Evolutionary conservation across 768 basidiomycete species (phyloP).

Genomic region (Pleurotus giganteus): DNA sequence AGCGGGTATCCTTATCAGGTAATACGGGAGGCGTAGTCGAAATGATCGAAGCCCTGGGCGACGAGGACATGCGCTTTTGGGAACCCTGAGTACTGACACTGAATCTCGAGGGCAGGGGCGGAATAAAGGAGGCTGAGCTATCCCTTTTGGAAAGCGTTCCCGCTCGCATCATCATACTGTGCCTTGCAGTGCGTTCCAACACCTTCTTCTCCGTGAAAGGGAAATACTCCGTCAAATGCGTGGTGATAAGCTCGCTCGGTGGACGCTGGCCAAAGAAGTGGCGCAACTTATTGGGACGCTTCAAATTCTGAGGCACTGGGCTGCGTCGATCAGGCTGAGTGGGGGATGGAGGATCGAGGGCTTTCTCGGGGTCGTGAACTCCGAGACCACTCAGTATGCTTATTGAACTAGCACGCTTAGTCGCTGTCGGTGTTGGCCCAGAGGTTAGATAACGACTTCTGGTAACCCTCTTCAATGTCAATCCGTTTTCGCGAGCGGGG

Average conservation of each 20-base stretch:
- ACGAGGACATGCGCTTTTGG: slow-evolving; percentile 36
- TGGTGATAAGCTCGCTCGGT: slow-evolving; percentile 95
- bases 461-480: slow-evolving; percentile 64
- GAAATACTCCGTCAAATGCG: slow-evolving; percentile 92
- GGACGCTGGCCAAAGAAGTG: slow-evolving; percentile 99
- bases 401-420: slow-evolving; percentile 92
- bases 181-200: slow-evolving; percentile 80
- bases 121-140: slow-evolving; percentile 49
- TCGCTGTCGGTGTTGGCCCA: slow-evolving; percentile 42
- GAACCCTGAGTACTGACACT: slow-evolving; percentile 62
- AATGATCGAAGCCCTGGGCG: slow-evolving; percentile 46
- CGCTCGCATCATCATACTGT: slow-evolving; percentile 78
- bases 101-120: slow-evolving; percentile 52
- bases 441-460: slow-evolving; percentile 23
- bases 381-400: slow-evolving; percentile 94
- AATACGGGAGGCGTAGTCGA: slow-evolving; percentile 31
- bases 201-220: slow-evolving; percentile 91
- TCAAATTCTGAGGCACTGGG: slow-evolving; percentile 25
- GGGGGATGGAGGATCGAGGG: slow-evolving; percentile 56
- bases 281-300: slow-evolving; percentile 71
- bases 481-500: slow-evolving; percentile 73
- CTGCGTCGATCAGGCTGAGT: slow-evolving; percentile 29
- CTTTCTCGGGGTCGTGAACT: slow-evolving; percentile 73
- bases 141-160: slow-evolving; percentile 41
- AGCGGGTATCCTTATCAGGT: slow-evolving; percentile 34